phyloP scores from a whole-genome alignment of 306 rosid species.

The Lathyrus tuberosus region DNA sequence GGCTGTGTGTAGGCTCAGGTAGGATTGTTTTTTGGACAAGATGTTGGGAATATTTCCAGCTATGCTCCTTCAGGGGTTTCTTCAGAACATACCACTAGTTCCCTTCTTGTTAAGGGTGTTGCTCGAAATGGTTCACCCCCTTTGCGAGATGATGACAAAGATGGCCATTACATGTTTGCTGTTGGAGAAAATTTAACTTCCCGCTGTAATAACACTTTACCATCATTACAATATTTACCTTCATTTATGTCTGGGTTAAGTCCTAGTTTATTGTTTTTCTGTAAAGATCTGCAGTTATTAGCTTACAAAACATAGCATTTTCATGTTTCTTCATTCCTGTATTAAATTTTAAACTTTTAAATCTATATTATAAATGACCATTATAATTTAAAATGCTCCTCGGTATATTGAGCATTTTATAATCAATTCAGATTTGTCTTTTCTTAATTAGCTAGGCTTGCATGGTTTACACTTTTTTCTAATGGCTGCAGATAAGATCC shows the following conservation, averaged over 20 bases:
- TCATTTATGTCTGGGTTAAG: conserved; percentile 21
- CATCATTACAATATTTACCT: conserved; percentile 50
- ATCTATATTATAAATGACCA: not conserved
- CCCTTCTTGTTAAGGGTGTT: conserved; percentile 72
- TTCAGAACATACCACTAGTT: conserved; percentile 66
- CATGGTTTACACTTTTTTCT: conserved; percentile 1
- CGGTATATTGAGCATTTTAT: not conserved
- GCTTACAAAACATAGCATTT: conserved; percentile 6
- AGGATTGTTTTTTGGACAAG: conserved; percentile 98
- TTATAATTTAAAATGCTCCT: not conserved
- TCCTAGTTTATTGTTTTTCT: not conserved
- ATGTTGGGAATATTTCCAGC: conserved; percentile 84
- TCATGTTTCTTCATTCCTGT: not conserved
- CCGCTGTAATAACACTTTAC: conserved; percentile 95
- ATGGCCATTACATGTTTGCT: conserved; percentile 98
- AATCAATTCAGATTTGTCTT: not conserved
- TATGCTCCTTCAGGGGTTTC: conserved; percentile 77
- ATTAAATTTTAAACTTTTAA: not conserved
- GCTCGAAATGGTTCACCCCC: conserved; percentile 98
- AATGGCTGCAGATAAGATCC: conserved; percentile 72
- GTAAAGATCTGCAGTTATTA: not conserved
- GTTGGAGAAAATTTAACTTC: conserved; percentile 97
- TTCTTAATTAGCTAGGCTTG: not conserved
- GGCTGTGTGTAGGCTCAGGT: conserved; percentile 99
- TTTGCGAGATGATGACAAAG: conserved; percentile 97